Base-by-base conservation (phyloP, 768 basidiomycete species). In the Mycena haematopus region DNA sequence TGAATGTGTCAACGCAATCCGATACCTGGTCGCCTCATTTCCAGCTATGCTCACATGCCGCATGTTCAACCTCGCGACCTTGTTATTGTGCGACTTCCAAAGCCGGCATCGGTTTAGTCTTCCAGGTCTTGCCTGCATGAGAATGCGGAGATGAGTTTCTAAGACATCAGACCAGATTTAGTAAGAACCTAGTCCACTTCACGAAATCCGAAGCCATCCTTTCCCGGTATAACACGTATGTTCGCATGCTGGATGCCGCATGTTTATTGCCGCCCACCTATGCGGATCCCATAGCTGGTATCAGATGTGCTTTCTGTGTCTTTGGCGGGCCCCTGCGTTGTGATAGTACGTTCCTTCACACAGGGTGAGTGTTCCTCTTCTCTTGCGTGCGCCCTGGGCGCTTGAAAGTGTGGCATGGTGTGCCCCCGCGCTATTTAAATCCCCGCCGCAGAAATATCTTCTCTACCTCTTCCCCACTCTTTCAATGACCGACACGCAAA, bases 401-500 rank as follows among this genome's bases (percentile, higher is more conserved):
- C 60, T 49, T 51, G 22, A 19, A 55, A 14, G 29, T 21, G 46
- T 25, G 17, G 46, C 27, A 40, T 46, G 27, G 35, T 49, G 35
- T 45, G 62, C 56, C 62, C 54, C 56, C 21, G 6, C 3, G 10
- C 14, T 15, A 19, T 24, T 63, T 50, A 54, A 63, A 50, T 22
- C 27, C 25, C 29, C 2, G 33, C 45, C 33, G 5, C 15, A 10
- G 33, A 54, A 19, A 31, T 10, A 3, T 57, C 11, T 21, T 8
- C 44, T 9, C 40, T 27, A 52, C 50, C 21, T 42, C 54, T 25
- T 31, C 31, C 7, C 21, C 1, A 36, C 19, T 31, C 10, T 6
- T n/a, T 29, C 29, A 22, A 58, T 58, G 62, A 19, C 45, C n/a
- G 56, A 54, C 44, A 47, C 60, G 2, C 50, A 33, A 21, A 65